Conservation (phyloP, 345 rosid species). For the Brassica juncea region DNA sequence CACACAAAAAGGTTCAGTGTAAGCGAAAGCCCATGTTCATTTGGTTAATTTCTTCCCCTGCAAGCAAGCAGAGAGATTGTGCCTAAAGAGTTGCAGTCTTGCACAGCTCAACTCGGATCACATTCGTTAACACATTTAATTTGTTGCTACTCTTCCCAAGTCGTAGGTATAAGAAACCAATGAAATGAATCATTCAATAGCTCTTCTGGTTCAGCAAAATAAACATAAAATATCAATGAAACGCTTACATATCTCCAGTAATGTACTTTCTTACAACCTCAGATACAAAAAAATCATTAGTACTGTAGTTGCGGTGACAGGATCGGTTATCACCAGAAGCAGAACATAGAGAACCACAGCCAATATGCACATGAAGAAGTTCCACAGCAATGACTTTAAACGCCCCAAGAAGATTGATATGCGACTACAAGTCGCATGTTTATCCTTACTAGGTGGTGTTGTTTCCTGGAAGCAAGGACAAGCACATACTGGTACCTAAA, state of each 20-base stretch:
- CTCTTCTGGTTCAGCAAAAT: background rate
- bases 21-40: background rate
- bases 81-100: constrained; percentile 1
- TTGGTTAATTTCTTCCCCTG: background rate
- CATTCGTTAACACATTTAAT: background rate
- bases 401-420: background rate
- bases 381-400: background rate
- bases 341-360: background rate
- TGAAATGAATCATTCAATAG: background rate
- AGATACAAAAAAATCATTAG: background rate
- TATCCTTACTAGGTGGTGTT: background rate
- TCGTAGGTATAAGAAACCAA: background rate
- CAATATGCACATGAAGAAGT: background rate
- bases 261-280: background rate
- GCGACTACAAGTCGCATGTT: background rate
- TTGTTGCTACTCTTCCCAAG: background rate
- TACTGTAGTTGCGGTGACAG: background rate
- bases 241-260: background rate
- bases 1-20: background rate
- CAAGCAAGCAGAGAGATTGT: constrained; percentile 12
- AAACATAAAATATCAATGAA: background rate
- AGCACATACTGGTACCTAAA: background rate
- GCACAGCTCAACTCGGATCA: background rate
- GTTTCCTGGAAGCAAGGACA: background rate
- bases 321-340: background rate